These are phyloP conservation scores for Kluyveromyces sp. DNA, from an alignment of 1,139 yeast species.

Conservation along the genomic window DNA sequence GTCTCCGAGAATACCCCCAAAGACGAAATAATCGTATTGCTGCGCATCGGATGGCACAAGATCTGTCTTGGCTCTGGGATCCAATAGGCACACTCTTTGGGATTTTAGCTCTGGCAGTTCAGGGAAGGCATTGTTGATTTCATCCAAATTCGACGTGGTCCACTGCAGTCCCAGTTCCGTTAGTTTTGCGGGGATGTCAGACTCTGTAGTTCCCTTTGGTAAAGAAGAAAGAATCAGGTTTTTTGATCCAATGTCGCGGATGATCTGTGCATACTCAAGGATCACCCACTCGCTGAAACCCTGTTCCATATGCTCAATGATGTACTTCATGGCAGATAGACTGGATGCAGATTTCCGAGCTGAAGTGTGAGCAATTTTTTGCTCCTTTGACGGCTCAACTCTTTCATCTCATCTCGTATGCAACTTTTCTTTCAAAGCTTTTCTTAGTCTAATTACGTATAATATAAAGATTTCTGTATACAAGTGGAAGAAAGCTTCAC, in stretches of 20 bases:
- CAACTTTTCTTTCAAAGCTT: too few relatives aligned
- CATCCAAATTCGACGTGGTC: constrained; percentile 68
- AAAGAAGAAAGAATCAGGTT: constrained; percentile 75
- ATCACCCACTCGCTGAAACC: constrained; percentile 96
- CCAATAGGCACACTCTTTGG: constrained; percentile 68
- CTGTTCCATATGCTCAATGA: constrained; percentile 95
- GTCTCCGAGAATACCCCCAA: constrained; percentile 94
- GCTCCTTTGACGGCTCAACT: too few relatives aligned
- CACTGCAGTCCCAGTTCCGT: constrained; percentile 64
- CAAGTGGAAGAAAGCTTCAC: too few relatives aligned
- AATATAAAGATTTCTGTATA: too few relatives aligned
- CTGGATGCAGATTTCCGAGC: too few relatives aligned
- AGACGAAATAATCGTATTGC: constrained; percentile 76
- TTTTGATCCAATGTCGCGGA: constrained; percentile 70
- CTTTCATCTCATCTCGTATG: too few relatives aligned
- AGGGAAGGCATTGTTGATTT: constrained; percentile 33
- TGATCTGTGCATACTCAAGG: constrained; percentile 77
- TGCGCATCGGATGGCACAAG: constrained; percentile 61
- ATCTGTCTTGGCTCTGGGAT: constrained; percentile 77
- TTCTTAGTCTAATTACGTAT: too few relatives aligned
- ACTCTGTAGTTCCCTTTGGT: constrained; percentile 52
- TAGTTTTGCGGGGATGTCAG: constrained; percentile 60
- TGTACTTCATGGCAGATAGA: constrained; percentile 57
- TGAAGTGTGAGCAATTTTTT: too few relatives aligned
- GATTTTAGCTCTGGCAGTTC: constrained; percentile 29